Base-by-base conservation (phyloP, 169 alveolate genomes). In the Plasmodium vivax region DNA sequence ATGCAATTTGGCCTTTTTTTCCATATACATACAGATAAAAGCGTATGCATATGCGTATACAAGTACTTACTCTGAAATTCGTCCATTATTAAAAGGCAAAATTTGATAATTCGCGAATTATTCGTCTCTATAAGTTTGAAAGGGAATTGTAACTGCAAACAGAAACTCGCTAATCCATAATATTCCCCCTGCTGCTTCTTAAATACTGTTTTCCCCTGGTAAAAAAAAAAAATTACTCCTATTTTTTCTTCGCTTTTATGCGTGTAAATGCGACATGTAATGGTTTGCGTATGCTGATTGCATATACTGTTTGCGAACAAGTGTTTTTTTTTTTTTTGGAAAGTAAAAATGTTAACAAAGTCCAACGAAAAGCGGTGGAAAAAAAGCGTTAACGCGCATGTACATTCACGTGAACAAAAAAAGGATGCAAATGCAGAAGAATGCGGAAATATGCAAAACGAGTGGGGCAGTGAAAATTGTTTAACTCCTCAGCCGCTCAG, bases 31-130 rank as follows among this genome's bases (percentile, higher is more conserved):
- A 30, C 19, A 51, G 62, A 74, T 74, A 74, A 19, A 27, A 74
- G 23, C 27, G 47, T 16, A 36, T 74, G 10, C 3, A 74, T 77
- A 68, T 6, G 30, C n/a, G 38, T 68, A 68, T 68, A 27, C 38
- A 68, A 2, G 38, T 68, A 9, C 62, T 54, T 87, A 87, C 93
- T 87, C 82, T 87, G 93, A 87, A 87, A 87, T 71, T 87, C 93
- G 62, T 87, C 93, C 93, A 87, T 87, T 77, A 87, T 87, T 51
- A 34, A 14, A 10, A 30, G 71, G 83, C 23, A 41, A 41, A 72
- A 84, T 72, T 72, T 43, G n/a, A 45, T 43, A 84, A 84, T 43
- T 71, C 43, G 62, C 45, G 80, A 87, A 77, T 75, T 54, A 75
- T 41, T 75, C 38, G 72, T 87, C 30, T 75, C 82, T 75, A 54